Conservation (phyloP, 2,329 filamentous ascomycete genomes). For the Chrysoporthe austroafricana region DNA sequence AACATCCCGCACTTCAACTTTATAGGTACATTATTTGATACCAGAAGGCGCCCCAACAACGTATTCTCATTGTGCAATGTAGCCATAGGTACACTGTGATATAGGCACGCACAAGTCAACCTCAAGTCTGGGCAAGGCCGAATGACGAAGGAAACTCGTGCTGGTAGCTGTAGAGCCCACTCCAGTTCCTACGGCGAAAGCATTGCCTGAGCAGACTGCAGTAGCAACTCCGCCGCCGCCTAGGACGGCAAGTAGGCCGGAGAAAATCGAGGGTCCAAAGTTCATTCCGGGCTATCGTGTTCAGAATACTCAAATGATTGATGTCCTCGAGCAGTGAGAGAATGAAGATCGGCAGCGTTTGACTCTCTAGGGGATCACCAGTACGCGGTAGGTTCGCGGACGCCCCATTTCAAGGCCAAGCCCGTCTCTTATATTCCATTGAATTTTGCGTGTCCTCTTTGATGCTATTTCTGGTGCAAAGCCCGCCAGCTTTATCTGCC, state of each 20-base stretch:
- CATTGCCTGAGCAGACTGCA: conserved; percentile 23
- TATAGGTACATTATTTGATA: background rate
- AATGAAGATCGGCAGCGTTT: background rate
- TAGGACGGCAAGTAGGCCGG: conserved; percentile 17
- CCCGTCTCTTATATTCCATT: background rate
- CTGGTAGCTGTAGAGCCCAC: conserved; percentile 1
- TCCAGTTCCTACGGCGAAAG: conserved; percentile 16
- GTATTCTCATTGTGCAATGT: background rate
- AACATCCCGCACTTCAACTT: background rate
- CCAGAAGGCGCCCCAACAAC: background rate
- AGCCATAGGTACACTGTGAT: background rate
- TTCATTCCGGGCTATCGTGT: conserved; percentile 16
- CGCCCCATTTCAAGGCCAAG: no score
- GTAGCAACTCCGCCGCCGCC: conserved; percentile 18
- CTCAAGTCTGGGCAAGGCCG: background rate
- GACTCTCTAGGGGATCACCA: background rate
- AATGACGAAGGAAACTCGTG: conserved; percentile 2
- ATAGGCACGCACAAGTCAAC: background rate
- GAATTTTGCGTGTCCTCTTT: background rate
- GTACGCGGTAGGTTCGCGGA: no score
- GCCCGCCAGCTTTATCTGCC: background rate
- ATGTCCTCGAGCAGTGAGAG: background rate
- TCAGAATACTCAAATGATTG: background rate
- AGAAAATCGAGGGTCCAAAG: background rate
- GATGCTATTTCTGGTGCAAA: background rate